Percentiles rank a stretch among this genome's conserved stretches.
These are phyloP conservation scores for Ustilago shanxiensis DNA, from an alignment of 1,284 basidiomycete species.

Conservation along the genomic window DNA sequence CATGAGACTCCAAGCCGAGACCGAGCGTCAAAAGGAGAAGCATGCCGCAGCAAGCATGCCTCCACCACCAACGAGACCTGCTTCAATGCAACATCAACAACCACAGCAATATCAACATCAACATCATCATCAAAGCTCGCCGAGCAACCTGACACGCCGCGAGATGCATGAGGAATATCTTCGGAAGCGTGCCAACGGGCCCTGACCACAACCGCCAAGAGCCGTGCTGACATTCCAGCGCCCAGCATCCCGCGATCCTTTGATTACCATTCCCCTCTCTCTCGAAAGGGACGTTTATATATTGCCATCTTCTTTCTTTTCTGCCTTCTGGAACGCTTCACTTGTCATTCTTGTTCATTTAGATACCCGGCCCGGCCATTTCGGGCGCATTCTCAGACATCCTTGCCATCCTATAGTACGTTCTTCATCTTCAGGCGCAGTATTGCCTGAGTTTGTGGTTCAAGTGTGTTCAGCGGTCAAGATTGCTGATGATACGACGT, in stretches of 20 bases:
- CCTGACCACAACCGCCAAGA: no score
- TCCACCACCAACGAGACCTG: slow-evolving; percentile 16
- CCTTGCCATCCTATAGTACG: no score
- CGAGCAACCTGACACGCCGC: slow-evolving; percentile 21
- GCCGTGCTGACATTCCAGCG: no score
- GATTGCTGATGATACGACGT: background rate
- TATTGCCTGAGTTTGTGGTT: no score
- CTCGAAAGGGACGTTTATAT: no score
- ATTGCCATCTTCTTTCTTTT: background rate
- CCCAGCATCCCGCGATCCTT: no score
- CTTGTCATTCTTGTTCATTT: slow-evolving; percentile 5
- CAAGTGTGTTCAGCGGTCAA: no score
- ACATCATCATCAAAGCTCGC: no score
- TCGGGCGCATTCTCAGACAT: background rate
- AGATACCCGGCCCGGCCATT: slow-evolving; percentile 10
- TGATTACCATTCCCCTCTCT: no score
- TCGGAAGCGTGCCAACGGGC: slow-evolving; percentile 14
- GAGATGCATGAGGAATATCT: slow-evolving; percentile 47
- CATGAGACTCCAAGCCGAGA: slow-evolving; percentile 27
- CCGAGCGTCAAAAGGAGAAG: slow-evolving; percentile 20
- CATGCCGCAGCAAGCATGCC: slow-evolving; percentile 36
- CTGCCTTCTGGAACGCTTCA: background rate
- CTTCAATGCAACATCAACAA: slow-evolving; percentile 9
- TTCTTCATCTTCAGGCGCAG: no score
- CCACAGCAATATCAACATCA: no score